Evolutionary conservation across 2,329 filamentous ascomycete species (phyloP).

Genomic region (Colletotrichum sp.): DNA sequence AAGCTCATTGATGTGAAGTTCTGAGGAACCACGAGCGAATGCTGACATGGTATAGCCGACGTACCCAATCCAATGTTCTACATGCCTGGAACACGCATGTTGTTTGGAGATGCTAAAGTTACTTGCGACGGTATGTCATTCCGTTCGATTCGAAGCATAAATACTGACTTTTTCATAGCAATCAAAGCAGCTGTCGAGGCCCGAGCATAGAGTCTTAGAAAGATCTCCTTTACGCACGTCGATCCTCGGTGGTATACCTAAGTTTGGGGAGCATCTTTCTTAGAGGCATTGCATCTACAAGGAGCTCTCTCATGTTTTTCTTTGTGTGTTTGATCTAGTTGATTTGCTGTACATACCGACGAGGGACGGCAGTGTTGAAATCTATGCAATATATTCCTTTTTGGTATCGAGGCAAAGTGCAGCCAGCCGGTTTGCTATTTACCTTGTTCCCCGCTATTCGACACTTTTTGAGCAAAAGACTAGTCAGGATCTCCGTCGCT

Average conservation of each 20-base stretch:
- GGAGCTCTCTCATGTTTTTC: not conserved
- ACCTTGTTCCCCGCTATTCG: rapidly evolving
- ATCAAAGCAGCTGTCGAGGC: conserved; percentile 46
- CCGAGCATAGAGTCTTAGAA: conserved; percentile 19
- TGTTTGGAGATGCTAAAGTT: conserved; percentile 88
- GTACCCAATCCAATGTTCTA: conserved; percentile 94
- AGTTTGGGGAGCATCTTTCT: not conserved
- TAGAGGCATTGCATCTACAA: conserved; percentile 19
- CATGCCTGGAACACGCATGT: conserved; percentile 88
- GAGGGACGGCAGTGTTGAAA: not conserved
- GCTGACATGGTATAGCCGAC: conserved; percentile 62
- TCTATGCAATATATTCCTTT: not conserved
- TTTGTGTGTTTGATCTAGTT: not conserved
- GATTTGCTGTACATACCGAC: not conserved
- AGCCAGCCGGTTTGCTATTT: not conserved
- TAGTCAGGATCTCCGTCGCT: not conserved
- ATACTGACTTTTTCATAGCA: conserved; percentile 35
- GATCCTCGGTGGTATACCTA: not conserved
- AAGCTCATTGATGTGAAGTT: conserved; percentile 32
- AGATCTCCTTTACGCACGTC: conserved; percentile 6
- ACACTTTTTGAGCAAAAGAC: not conserved
- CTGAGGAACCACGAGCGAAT: not conserved
- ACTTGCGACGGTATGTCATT: conserved; percentile 74
- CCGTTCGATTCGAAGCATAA: no score
- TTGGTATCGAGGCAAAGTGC: not conserved